Percentiles rank a stretch among this genome's conserved stretches.
phyloP scores from a whole-genome alignment of 1,284 basidiomycete genomes.

The Fistulinella cinereoalba region DNA sequence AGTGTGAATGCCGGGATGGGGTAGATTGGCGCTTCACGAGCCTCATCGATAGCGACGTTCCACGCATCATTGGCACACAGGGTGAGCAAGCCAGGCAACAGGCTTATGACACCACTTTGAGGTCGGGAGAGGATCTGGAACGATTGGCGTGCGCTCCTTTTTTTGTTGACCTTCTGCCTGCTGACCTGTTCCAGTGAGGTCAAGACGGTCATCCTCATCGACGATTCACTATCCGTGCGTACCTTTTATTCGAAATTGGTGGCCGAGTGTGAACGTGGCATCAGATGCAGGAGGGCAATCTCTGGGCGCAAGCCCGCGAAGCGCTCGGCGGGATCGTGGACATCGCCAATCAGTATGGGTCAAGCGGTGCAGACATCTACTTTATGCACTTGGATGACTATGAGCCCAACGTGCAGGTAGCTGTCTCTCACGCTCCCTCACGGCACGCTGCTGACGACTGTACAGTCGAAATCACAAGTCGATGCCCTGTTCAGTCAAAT shows the following conservation, averaged over 20 bases:
- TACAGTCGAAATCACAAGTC: constrained; percentile 28
- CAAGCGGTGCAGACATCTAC: constrained; percentile 44
- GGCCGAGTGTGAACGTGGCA: constrained; percentile 2
- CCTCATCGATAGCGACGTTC: constrained; percentile 29
- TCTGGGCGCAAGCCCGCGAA: constrained; percentile 41
- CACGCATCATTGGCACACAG: too few species aligned
- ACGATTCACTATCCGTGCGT: constrained; percentile 45
- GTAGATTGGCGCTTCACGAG: too few species aligned
- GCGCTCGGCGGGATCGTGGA: constrained; percentile 45
- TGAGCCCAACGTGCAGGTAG: constrained; percentile 36
- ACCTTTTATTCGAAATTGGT: background rate
- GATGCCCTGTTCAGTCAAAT: constrained; percentile 30
- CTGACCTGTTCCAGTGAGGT: constrained; percentile 25
- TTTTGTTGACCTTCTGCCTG: too few species aligned
- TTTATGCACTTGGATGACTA: constrained; percentile 41
- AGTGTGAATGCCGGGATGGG: too few species aligned
- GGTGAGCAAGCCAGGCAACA: too few species aligned
- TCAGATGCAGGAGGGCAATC: constrained; percentile 39
- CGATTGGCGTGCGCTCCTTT: constrained; percentile 26
- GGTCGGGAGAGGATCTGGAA: too few species aligned
- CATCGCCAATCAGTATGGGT: constrained; percentile 38
- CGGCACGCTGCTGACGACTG: background rate
- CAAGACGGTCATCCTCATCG: constrained; percentile 42
- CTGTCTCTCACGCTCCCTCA: background rate
- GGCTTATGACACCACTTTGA: too few species aligned